These are phyloP conservation scores for Cyathus striatus DNA, from an alignment of 768 basidiomycete genomes.

Conservation along the genomic window DNA sequence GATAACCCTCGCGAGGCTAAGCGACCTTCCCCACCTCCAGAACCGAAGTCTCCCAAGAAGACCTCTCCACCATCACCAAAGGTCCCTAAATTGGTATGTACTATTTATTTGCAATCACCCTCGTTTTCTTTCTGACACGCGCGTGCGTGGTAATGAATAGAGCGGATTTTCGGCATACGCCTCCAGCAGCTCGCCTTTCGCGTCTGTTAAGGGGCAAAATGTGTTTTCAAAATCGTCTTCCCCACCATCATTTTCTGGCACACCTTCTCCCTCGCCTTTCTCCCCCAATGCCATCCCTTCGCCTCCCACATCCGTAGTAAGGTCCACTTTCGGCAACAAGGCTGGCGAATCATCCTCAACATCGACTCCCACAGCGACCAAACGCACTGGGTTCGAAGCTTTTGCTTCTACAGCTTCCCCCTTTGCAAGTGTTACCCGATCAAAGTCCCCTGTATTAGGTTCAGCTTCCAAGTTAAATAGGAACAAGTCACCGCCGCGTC, in stretches of 20 bases:
- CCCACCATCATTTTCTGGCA: conserved; percentile 24
- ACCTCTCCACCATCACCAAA: conserved; percentile 29
- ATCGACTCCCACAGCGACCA: conserved; percentile 18
- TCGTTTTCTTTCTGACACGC: conserved; percentile 1
- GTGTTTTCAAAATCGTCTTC: conserved; percentile 38
- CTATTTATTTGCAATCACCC: background rate
- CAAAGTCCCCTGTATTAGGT: conserved; percentile 52
- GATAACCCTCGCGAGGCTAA: conserved; percentile 58
- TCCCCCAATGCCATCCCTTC: background rate
- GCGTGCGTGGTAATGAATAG: conserved; percentile 24
- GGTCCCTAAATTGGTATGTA: conserved; percentile 40
- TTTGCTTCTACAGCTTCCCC: conserved; percentile 24
- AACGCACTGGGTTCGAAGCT: conserved; percentile 28
- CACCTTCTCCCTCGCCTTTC: conserved; percentile 18
- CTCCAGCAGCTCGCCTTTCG: conserved; percentile 68
- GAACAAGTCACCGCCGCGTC: conserved; percentile 55
- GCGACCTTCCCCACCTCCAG: conserved; percentile 66
- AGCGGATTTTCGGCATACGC: conserved; percentile 81
- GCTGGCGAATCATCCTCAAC: conserved; percentile 16
- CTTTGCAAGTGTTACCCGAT: conserved; percentile 25
- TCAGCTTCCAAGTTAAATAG: conserved; percentile 33
- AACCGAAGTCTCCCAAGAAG: conserved; percentile 30
- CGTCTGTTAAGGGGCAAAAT: conserved; percentile 66
- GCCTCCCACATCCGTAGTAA: conserved; percentile 14
- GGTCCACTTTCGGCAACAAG: conserved; percentile 11